Evolutionary conservation across 495 filamentous ascomycete genomes (phyloP).

Genomic region (Hypomontagnella monticulosa): DNA sequence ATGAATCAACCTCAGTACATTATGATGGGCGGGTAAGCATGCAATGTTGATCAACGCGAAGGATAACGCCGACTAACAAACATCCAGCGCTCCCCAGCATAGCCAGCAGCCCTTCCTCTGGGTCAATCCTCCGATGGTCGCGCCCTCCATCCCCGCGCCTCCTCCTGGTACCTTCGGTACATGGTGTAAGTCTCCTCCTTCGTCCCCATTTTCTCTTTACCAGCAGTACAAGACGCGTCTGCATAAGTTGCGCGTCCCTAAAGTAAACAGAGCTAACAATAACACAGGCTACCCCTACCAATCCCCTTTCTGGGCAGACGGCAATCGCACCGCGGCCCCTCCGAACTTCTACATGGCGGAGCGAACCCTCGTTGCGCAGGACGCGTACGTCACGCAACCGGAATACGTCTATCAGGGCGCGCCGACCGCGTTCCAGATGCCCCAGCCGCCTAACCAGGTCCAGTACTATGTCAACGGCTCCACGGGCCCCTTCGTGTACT

Average conservation of each 20-base stretch:
- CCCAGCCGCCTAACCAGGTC: constrained; percentile 3
- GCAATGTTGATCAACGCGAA: background rate
- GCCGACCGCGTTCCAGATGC: background rate
- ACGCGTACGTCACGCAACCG: constrained; percentile 15
- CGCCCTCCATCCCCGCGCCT: constrained; percentile 22
- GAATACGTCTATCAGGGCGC: background rate
- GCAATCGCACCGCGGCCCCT: constrained; percentile 14
- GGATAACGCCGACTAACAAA: constrained; percentile 1
- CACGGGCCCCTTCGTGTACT: constrained; percentile 22
- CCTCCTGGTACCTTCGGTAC: constrained; percentile 21
- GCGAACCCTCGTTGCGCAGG: background rate
- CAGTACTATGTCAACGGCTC: constrained; percentile 27
- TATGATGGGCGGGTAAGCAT: constrained; percentile 19
- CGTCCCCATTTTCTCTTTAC: too few relatives aligned
- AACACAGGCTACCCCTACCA: constrained; percentile 26
- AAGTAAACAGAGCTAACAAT: constrained; percentile 5
- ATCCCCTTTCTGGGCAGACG: constrained; percentile 31
- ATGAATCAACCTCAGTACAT: constrained; percentile 12
- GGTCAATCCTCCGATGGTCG: constrained; percentile 33
- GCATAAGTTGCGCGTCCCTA: background rate
- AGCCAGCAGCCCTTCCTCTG: constrained; percentile 20
- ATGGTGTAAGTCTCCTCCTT: constrained; percentile 26
- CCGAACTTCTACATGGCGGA: constrained; percentile 19
- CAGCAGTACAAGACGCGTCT: background rate
- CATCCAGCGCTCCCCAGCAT: constrained; percentile 8